These are phyloP conservation scores for Cochlearia excelsa DNA, from an alignment of 345 rosid genomes.

Conservation along the genomic window DNA sequence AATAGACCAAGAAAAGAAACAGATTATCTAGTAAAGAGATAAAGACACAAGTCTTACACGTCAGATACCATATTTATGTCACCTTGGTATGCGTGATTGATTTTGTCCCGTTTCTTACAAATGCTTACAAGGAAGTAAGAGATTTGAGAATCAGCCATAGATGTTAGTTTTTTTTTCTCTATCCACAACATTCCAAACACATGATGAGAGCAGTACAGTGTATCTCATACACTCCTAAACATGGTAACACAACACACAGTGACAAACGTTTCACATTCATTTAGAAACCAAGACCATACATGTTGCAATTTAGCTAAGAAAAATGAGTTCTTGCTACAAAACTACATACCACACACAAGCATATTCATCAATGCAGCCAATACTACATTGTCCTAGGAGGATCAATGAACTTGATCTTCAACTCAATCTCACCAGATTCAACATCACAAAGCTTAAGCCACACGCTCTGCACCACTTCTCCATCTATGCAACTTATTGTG, in stretches of 20 bases:
- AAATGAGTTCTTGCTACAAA: conserved; percentile 23
- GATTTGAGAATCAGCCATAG: conserved; percentile 6
- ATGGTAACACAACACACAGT: conserved; percentile 18
- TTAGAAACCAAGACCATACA: conserved; percentile 19
- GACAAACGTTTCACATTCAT: neutral
- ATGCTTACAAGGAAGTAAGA: neutral
- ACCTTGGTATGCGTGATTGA: conserved; percentile 20
- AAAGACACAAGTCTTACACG: conserved; percentile 20
- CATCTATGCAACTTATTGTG: conserved; percentile 63
- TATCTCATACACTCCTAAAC: neutral
- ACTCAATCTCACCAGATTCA: conserved; percentile 91
- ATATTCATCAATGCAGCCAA: neutral
- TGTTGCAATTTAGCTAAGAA: conserved; percentile 12
- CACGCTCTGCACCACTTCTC: conserved; percentile 83
- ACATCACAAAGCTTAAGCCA: conserved; percentile 82
- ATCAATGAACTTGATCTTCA: conserved; percentile 66
- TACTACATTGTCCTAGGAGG: conserved; percentile 30
- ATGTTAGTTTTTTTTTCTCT: neutral
- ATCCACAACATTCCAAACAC: no score
- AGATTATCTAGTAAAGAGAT: conserved; percentile 3
- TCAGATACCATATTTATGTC: conserved; percentile 15
- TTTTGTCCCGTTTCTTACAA: neutral
- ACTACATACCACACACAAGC: conserved; percentile 9
- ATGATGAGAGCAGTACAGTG: neutral
- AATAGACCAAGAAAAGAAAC: neutral